Evolutionary conservation across 345 rosid genomes (phyloP).

Genomic region (Gossypium turneri): DNA sequence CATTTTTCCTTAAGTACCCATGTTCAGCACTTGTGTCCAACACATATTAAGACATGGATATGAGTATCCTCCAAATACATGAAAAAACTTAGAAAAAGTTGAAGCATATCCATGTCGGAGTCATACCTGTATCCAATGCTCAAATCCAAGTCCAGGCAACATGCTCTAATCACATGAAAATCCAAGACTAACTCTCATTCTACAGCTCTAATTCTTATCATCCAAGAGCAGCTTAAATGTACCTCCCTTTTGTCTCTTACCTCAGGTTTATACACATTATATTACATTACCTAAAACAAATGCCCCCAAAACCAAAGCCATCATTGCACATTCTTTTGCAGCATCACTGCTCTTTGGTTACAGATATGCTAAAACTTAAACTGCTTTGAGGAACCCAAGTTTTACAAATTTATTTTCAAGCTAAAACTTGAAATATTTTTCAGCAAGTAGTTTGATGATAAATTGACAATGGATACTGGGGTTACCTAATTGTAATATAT

Average conservation of each 20-base stretch:
- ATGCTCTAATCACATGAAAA: not conserved
- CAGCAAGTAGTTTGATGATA: not conserved
- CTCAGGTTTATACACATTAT: not conserved
- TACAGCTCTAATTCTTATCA: not conserved
- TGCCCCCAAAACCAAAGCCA: not conserved
- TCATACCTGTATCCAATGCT: not conserved
- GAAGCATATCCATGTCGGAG: not conserved
- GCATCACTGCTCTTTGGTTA: not conserved
- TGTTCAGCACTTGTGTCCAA: not conserved
- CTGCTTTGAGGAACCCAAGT: not conserved
- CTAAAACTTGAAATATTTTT: not conserved
- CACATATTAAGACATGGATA: not conserved
- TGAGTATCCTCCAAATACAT: not conserved
- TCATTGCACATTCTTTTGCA: not conserved
- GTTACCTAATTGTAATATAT: not conserved
- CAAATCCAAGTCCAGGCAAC: not conserved
- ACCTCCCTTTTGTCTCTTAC: not conserved
- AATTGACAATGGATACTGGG: not conserved
- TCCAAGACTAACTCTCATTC: not conserved
- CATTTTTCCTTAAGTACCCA: not conserved
- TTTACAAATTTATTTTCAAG: not conserved
- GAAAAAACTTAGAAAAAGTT: not conserved
- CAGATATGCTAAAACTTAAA: not conserved
- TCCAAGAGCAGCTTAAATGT: not conserved
- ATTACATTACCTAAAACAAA: not conserved